Evolutionary conservation across 306 rosid genomes (phyloP).

Genomic region (Comarum palustre): DNA sequence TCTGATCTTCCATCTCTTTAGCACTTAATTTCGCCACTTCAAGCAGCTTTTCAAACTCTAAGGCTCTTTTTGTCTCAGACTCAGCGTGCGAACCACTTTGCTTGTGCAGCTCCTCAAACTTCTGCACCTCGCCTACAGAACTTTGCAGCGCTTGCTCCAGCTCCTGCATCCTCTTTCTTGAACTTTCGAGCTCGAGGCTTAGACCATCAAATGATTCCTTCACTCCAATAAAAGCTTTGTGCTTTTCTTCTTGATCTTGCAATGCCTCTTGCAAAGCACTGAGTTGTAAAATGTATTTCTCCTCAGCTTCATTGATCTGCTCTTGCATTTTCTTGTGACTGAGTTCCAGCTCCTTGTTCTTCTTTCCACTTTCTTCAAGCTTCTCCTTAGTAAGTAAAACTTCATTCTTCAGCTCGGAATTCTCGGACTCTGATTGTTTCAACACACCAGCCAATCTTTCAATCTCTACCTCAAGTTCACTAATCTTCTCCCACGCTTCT

Average conservation of each 20-base stretch:
- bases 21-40: conserved; percentile 58
- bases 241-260: conserved; percentile 64
- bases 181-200: conserved; percentile 62
- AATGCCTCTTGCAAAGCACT: conserved; percentile 59
- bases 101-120: conserved; percentile 83
- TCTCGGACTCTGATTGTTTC: conserved; percentile 75
- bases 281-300: conserved; percentile 56
- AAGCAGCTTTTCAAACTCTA: conserved; percentile 69
- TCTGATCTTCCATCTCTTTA: conserved; percentile 58
- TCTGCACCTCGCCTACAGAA: conserved; percentile 53
- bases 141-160: conserved; percentile 57
- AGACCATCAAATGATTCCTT: conserved; percentile 64
- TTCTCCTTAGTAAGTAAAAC: conserved; percentile 55
- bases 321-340: conserved; percentile 62
- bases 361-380: conserved; percentile 56
- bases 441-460: conserved; percentile 50
- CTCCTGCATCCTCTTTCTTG: conserved; percentile 57
- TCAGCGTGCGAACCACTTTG: conserved; percentile 79
- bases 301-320: conserved; percentile 59
- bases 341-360: conserved; percentile 56
- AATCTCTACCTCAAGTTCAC: conserved; percentile 70
- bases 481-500: conserved; percentile 78
- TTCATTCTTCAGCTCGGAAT: conserved; percentile 64
- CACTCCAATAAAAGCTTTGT: conserved; percentile 59
- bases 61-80: conserved; percentile 59